Conservation (phyloP, 305 asterid genomes). For the Fraxinus xanthoxyloides region DNA sequence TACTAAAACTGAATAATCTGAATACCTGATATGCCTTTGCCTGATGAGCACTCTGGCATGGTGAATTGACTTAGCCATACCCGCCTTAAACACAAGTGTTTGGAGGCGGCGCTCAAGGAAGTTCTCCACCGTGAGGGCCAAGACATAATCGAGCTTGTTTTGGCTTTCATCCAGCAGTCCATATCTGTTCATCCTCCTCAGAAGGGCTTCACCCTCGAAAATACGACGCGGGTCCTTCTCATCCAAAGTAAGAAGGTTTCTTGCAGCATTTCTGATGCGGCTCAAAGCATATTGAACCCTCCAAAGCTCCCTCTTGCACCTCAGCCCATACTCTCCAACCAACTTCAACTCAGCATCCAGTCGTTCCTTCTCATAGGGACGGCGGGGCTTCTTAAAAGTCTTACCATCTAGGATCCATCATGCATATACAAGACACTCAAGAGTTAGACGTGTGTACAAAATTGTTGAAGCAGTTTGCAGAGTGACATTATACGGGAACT, state of each 20-base stretch:
- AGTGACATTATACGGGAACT: neutral
- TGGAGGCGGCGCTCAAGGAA: slow-evolving; percentile 56
- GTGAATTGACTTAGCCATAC: slow-evolving; percentile 54
- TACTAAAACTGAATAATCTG: neutral
- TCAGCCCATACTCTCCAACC: slow-evolving; percentile 51
- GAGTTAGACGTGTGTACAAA: neutral
- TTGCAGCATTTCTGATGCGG: slow-evolving; percentile 48
- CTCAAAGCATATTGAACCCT: slow-evolving; percentile 57
- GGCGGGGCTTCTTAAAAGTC: slow-evolving; percentile 55
- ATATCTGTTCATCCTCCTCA: slow-evolving; percentile 50
- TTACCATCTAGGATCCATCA: slow-evolving; percentile 36
- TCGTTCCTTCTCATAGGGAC: slow-evolving; percentile 55
- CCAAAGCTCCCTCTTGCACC: slow-evolving; percentile 59
- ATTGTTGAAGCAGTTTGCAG: neutral
- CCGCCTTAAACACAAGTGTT: slow-evolving; percentile 48
- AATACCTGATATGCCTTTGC: slow-evolving; percentile 52
- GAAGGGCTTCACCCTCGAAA: slow-evolving; percentile 56
- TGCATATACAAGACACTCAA: neutral
- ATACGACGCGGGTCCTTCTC: slow-evolving; percentile 51
- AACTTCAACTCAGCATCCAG: slow-evolving; percentile 53
- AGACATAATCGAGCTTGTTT: slow-evolving; percentile 55
- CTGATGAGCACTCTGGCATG: slow-evolving; percentile 49
- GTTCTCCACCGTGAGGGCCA: slow-evolving; percentile 48
- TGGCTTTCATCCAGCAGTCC: slow-evolving; percentile 50
- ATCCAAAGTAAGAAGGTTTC: slow-evolving; percentile 48